Percentiles rank a stretch among this genome's conserved stretches.
These are phyloP conservation scores for Murraya koenigii DNA, from an alignment of 345 rosid species.

Conservation along the genomic window DNA sequence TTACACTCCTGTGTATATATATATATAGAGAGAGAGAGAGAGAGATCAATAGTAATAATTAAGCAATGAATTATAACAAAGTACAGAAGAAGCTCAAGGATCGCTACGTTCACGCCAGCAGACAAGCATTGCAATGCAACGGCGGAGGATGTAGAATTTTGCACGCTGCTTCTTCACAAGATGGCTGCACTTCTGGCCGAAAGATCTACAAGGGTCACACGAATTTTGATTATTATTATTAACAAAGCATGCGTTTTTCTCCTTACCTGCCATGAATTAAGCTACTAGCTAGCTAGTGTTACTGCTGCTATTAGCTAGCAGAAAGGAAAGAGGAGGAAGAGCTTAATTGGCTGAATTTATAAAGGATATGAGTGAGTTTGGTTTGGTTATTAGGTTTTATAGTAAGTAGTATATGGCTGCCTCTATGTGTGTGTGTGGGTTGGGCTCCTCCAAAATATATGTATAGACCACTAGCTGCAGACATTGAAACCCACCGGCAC, in stretches of 20 bases:
- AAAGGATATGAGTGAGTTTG: not conserved
- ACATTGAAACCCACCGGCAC: conserved; percentile 23
- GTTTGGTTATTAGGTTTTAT: not conserved
- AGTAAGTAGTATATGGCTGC: not conserved
- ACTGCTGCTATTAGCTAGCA: not conserved
- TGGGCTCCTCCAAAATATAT: conserved; percentile 21
- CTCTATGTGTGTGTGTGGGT: conserved; percentile 6
- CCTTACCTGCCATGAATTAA: conserved; percentile 27
- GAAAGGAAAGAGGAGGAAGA: conserved; percentile 4
- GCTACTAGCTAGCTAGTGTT: not conserved
- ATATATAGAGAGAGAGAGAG: too few relatives aligned
- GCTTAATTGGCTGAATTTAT: conserved; percentile 14
- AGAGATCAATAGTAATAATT: not conserved
- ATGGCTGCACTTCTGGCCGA: conserved; percentile 73
- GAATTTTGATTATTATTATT: conserved; percentile 17
- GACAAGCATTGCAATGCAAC: conserved; percentile 75
- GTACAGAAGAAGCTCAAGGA: not conserved
- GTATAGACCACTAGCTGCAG: conserved; percentile 16
- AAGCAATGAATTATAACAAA: not conserved
- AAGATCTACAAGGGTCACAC: conserved; percentile 53
- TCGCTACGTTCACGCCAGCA: conserved; percentile 61
- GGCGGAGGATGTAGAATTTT: conserved; percentile 74
- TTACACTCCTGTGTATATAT: not conserved
- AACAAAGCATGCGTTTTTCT: conserved; percentile 7
- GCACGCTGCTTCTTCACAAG: conserved; percentile 74